Evolutionary conservation across 345 rosid species (phyloP).

Genomic region (Citrus medica): DNA sequence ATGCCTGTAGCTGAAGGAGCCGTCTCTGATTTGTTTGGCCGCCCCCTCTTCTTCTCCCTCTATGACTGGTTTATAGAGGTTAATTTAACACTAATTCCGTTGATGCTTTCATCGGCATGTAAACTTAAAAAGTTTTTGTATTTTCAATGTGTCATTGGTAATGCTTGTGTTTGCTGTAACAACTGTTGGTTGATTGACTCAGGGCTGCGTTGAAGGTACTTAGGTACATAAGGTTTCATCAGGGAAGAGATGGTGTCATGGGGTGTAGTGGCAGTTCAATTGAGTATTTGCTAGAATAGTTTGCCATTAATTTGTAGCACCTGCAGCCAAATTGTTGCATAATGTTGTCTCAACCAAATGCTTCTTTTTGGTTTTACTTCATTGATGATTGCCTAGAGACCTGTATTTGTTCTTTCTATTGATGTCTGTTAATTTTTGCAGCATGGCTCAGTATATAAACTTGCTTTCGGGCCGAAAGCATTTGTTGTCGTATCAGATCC

Average conservation of each 20-base stretch:
- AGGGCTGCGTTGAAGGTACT: background rate
- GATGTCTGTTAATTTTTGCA: slow-evolving; percentile 29
- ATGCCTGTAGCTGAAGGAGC: slow-evolving; percentile 95
- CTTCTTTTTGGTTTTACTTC: background rate
- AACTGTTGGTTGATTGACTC: background rate
- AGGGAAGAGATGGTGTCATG: background rate
- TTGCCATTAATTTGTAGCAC: background rate
- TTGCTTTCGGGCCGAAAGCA: slow-evolving; percentile 97
- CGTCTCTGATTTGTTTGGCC: slow-evolving; percentile 82
- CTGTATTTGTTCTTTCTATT: background rate
- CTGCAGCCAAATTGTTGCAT: background rate
- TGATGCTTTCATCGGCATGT: background rate
- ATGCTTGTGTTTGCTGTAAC: background rate
- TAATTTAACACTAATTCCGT: slow-evolving; percentile 4
- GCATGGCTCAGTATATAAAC: slow-evolving; percentile 80
- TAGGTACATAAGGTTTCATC: background rate
- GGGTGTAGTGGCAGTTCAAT: background rate
- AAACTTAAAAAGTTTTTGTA: background rate
- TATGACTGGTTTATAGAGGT: slow-evolving; percentile 97
- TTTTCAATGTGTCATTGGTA: background rate
- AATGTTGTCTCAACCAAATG: background rate
- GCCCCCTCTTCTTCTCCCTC: slow-evolving; percentile 79
- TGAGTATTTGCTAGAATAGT: background rate
- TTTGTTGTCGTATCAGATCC: slow-evolving; percentile 98
- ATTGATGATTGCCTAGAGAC: slow-evolving; percentile 1